A percentile compares a stretch with the other conserved stretches of the same genome.
Conservation (phyloP, 495 filamentous ascomycete genomes). For the Xylaria scruposa region DNA sequence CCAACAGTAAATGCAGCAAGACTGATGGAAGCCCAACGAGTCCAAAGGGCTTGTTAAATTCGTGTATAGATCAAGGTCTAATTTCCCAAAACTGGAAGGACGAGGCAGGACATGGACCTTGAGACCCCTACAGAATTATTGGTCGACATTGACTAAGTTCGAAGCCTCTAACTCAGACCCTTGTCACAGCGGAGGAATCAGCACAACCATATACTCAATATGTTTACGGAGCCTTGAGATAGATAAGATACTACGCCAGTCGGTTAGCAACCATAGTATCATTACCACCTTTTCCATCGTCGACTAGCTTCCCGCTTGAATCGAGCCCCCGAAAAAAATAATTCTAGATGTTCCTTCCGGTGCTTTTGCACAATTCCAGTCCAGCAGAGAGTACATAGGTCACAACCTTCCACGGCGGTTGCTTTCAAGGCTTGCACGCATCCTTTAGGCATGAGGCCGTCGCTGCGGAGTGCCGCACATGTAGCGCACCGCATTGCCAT, state of each 20-base stretch:
- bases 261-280: neutral
- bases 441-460: too few species aligned
- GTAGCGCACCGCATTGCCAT: constrained; percentile 14
- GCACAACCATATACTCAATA: neutral
- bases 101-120: too few species aligned
- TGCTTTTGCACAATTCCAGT: neutral
- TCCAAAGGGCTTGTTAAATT: too few species aligned
- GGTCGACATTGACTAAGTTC: too few species aligned
- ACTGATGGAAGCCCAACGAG: too few species aligned
- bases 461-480: neutral
- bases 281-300: neutral
- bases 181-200: too few species aligned
- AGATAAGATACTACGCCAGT: neutral
- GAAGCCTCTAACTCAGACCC: too few species aligned
- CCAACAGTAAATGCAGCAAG: too few species aligned
- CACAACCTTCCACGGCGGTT: constrained; percentile 13
- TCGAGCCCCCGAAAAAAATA: neutral
- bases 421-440: neutral
- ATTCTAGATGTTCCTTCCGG: neutral
- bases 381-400: constrained; percentile 12
- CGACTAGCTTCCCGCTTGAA: neutral
- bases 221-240: neutral
- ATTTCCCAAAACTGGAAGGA: too few species aligned
- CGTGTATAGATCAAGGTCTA: too few species aligned
- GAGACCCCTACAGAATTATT: too few species aligned